Base-by-base conservation (phyloP, 306 rosid species). In the Urtica urens region DNA sequence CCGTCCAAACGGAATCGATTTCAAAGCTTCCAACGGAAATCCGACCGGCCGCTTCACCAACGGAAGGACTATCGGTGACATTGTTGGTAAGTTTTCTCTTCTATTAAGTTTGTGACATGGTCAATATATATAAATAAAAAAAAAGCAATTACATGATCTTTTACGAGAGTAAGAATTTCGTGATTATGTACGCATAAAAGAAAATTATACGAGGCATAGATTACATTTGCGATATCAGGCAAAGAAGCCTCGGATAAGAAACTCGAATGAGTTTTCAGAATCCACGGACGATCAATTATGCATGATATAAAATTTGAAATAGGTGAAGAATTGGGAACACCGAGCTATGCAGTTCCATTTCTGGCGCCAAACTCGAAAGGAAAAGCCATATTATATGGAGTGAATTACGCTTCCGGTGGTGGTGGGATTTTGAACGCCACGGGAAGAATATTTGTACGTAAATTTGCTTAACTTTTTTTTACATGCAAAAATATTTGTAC, bases 321-420 rank as follows among this genome's bases (percentile, higher is more conserved):
- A 84, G 97, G 97, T 60, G 93, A 90, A 65, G 93, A 90, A 67
- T 57, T 90, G 43, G 95, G 97, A 60, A 59, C 15, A 41, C 69
- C 94, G 58, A 70, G 75, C 33, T 82, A 38, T 58, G 97, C 95
- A 44, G 40, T 65, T 23, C 95, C 97, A 61, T 90, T 56, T 68
- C 62, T 90, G 67, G 60, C 86, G 14, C 87, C 95, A 64, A 85
- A 85, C 46, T 35, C 95, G n/a, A 63, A 71, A 5, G 99, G 94
- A 23, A 79, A 75, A 57, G 37, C 78, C 3, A 29, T 81, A 31
- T 65, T 90, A 12, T 8, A 53, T 54, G 99, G 99, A 28, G 99
- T 90, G 52, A 90, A 90, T 57, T 90, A 90, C 53, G 99, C 95
- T 53, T 90, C 99, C 0, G 99, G 99, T 35, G 99, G 94, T 30